Evolutionary conservation across 306 rosid genomes (phyloP).

Genomic region (Corylus americana): DNA sequence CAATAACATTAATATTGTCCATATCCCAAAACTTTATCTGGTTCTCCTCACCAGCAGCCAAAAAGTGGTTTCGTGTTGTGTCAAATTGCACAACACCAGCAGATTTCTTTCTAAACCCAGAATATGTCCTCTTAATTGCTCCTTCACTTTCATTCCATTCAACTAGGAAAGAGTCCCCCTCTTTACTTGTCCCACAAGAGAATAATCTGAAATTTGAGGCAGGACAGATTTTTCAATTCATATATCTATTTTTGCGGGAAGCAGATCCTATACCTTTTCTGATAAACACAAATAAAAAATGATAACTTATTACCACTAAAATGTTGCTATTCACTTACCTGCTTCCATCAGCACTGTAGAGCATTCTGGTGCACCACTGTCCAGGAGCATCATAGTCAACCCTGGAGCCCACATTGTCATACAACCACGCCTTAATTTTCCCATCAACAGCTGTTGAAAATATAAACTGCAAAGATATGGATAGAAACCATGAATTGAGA

Average conservation of each 20-base stretch:
- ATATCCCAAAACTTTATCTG: conserved; percentile 91
- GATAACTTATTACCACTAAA: neutral
- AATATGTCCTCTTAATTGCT: conserved; percentile 68
- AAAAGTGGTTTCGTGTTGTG: conserved; percentile 72
- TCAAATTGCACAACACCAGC: conserved; percentile 79
- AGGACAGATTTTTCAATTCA: neutral
- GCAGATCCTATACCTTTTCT: neutral
- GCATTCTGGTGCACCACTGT: conserved; percentile 76
- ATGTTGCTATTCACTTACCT: conserved; percentile 46
- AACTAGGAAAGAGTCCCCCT: conserved; percentile 80
- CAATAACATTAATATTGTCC: conserved; percentile 51
- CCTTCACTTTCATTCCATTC: conserved; percentile 95
- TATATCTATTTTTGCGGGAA: neutral
- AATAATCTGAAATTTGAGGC: conserved; percentile 53
- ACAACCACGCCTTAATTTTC: conserved; percentile 89
- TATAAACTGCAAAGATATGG: conserved; percentile 60
- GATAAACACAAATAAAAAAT: neutral
- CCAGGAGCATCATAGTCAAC: conserved; percentile 95
- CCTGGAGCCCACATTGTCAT: conserved; percentile 75
- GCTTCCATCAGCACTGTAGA: conserved; percentile 81
- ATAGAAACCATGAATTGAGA: neutral
- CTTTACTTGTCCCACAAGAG: conserved; percentile 93
- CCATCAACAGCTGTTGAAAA: conserved; percentile 88
- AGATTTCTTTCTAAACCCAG: conserved; percentile 79
- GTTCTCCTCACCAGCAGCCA: conserved; percentile 88